phyloP scores from a whole-genome alignment of 441 rosid species.

The Pelargonium cotyledonis region DNA sequence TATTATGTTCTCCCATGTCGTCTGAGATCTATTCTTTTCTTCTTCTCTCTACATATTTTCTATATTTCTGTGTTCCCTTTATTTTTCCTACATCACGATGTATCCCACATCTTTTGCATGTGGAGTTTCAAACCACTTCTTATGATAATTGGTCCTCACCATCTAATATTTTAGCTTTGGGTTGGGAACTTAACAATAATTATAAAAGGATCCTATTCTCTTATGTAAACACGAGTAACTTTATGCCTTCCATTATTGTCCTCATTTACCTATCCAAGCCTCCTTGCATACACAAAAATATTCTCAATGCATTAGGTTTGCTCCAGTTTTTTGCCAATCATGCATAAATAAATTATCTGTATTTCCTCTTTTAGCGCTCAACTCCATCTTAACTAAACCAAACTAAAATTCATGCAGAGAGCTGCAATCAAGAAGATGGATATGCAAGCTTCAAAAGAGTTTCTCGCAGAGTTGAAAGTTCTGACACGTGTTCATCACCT shows the following conservation, averaged over 20 bases:
- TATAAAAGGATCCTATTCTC: not conserved
- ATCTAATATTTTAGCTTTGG: not conserved
- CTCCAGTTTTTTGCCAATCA: not conserved
- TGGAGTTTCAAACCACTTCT: no score
- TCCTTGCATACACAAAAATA: not conserved
- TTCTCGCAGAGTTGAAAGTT: slow-evolving; percentile 88
- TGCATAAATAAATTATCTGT: not conserved
- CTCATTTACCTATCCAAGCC: not conserved
- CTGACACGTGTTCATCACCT: slow-evolving; percentile 89
- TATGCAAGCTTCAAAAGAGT: slow-evolving; percentile 89
- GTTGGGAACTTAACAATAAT: not conserved
- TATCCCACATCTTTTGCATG: no score
- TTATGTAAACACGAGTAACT: not conserved
- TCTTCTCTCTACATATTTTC: no score
- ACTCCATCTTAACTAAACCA: not conserved
- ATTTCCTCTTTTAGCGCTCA: not conserved
- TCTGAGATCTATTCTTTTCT: no score
- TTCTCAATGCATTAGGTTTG: not conserved
- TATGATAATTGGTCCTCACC: no score
- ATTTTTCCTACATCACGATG: no score
- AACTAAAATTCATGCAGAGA: slow-evolving; percentile 43
- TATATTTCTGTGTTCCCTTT: no score
- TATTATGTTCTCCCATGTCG: no score
- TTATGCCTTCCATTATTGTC: not conserved
- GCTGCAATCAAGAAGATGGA: slow-evolving; percentile 99